Evolutionary conservation across 208 protist genomes (phyloP), one percentile per base, ranked within the genome.

Genomic region (Lotmaria passim): DNA sequence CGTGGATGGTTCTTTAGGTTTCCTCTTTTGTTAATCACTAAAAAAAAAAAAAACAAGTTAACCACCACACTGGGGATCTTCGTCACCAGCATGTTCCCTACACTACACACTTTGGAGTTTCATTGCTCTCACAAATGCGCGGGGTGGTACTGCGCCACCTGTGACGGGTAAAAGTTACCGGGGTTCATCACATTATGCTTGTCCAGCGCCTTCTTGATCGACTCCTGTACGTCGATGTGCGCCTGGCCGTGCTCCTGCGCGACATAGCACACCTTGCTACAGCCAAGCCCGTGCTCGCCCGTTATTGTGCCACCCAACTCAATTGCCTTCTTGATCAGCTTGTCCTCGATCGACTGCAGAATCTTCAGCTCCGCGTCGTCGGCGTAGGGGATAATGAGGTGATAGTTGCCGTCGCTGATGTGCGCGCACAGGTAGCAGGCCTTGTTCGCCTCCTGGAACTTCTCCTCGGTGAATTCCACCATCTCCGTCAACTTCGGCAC

Each of bases 321-420:
- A 50, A 96, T 78, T 7, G 88, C 87, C 38, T 90, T 81, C 50
- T 81, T 48, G 55, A 96, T 82, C 67, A 97, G 69, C 17, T 82
- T 70, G n/a, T 83, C 68, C 67, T 97, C 91, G 24, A 96, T 38
- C 6, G 51, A 50, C 30, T 73, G 48, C 41, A 76, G 50, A 46
- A 79, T 38, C 69, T 90, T 68, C 26, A 74, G 59, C 58, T 85
- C 74, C 63, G 89, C 75, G 11, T 80, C 73, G 52, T 67, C 57
- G 28, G 75, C 28, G 51, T 90, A 92, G 5, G 93, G 78, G 26
- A 96, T 79, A 52, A 82, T 81, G 36, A 86, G 31, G 61, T 98
- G 95, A 56, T 96, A 98, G 68, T 98, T 98, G 26, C 93, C 93
- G 70, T 97, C 91, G 55, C 83, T 89, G 43, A 95, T 92, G 79